A percentile compares a stretch with the other conserved stretches of the same genome.
Evolutionary conservation across 2,329 filamentous ascomycete genomes (phyloP).

Genomic region (Microascus cirrosus): DNA sequence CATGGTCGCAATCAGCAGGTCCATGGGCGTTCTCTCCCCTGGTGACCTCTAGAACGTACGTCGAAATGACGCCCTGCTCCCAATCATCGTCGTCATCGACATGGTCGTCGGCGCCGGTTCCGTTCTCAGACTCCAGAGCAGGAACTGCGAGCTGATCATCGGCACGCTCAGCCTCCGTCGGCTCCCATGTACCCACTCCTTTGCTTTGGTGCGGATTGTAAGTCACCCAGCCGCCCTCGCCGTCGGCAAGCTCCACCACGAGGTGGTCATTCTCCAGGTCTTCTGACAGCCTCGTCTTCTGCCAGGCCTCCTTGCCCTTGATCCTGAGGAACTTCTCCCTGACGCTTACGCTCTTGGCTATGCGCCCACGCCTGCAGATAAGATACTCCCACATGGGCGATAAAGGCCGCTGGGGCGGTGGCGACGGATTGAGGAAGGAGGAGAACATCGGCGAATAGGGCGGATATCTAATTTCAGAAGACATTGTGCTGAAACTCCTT

Average conservation of each 20-base stretch:
- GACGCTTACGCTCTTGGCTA: not conserved
- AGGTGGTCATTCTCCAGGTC: not conserved
- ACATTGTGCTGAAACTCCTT: not conserved
- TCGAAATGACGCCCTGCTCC: too few species aligned
- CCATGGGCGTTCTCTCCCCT: not conserved
- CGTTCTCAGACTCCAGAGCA: too few species aligned
- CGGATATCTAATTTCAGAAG: conserved; percentile 1
- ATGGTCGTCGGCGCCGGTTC: too few species aligned
- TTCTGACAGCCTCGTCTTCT: not conserved
- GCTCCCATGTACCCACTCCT: too few species aligned
- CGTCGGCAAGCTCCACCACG: not conserved
- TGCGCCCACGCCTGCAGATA: not conserved
- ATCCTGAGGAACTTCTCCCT: not conserved
- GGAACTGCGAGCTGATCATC: too few species aligned
- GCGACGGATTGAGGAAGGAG: not conserved
- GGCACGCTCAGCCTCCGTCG: too few species aligned
- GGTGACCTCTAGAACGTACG: not conserved
- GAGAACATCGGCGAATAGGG: not conserved
- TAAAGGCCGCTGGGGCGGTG: not conserved
- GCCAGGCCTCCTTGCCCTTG: not conserved
- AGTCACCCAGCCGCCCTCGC: not conserved
- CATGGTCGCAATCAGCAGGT: not conserved
- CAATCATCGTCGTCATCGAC: too few species aligned
- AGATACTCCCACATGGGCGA: not conserved
- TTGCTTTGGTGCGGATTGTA: not conserved